Percentiles rank a stretch among this genome's conserved stretches.
phyloP scores from a whole-genome alignment of 345 rosid species.

The Noccaea bulbosa region DNA sequence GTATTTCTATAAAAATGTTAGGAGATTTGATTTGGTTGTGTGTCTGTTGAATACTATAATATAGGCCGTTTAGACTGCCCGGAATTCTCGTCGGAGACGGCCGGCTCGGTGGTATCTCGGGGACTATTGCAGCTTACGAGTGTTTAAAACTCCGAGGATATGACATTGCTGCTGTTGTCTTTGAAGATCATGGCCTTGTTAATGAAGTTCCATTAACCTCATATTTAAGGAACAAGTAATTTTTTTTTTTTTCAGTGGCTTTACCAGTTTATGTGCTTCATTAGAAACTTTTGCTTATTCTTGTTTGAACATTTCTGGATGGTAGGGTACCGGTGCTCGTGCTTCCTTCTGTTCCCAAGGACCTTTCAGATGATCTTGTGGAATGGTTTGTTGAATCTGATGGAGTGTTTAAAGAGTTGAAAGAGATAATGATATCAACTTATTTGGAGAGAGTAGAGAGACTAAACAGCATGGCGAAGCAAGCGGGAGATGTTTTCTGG shows the following conservation, averaged over 20 bases:
- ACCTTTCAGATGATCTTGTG: slow-evolving; percentile 76
- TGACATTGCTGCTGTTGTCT: slow-evolving; percentile 76
- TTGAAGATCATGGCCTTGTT: slow-evolving; percentile 88
- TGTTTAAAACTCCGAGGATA: slow-evolving; percentile 79
- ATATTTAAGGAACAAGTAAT: slow-evolving; percentile 76
- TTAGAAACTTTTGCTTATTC: slow-evolving; percentile 20
- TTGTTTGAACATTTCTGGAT: slow-evolving; percentile 29
- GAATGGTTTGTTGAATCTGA: slow-evolving; percentile 78
- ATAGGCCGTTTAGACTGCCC: slow-evolving; percentile 92
- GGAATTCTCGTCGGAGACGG: slow-evolving; percentile 96
- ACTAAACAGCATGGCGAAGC: slow-evolving; percentile 69
- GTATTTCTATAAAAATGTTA: background rate
- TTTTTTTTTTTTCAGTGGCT: background rate
- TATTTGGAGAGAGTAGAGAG: slow-evolving; percentile 64
- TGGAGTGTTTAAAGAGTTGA: slow-evolving; percentile 58
- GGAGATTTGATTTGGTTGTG: background rate
- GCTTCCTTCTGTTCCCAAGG: slow-evolving; percentile 77
- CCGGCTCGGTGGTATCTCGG: slow-evolving; percentile 90
- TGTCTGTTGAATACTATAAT: background rate
- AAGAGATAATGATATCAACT: slow-evolving; percentile 62
- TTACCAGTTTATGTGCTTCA: slow-evolving; percentile 7
- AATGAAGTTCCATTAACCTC: slow-evolving; percentile 73
- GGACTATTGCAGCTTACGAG: slow-evolving; percentile 93
- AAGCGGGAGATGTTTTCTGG: slow-evolving; percentile 79
- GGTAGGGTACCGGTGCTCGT: slow-evolving; percentile 86